These are phyloP conservation scores for Trichosporon coremiiforme DNA, from an alignment of 1,284 basidiomycete species.

Conservation along the genomic window DNA sequence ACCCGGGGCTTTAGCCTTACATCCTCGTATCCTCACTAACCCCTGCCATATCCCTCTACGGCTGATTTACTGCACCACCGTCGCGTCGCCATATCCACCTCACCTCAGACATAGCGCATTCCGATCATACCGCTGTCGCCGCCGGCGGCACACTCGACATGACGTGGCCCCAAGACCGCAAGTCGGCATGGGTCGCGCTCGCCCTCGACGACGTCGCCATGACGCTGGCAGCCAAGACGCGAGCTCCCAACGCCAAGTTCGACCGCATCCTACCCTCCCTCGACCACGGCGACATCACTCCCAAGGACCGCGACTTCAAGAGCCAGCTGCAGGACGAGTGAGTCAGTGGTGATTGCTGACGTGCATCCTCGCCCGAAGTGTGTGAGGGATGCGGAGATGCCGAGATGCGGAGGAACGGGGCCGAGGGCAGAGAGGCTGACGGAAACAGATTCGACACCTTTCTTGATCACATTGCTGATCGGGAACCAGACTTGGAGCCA, in stretches of 20 bases:
- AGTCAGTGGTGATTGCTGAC: neutral
- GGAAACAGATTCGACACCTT: neutral
- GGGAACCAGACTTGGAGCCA: neutral
- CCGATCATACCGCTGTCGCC: neutral
- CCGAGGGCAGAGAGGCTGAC: neutral
- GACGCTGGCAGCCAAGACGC: neutral
- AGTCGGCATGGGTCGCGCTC: conserved; percentile 5
- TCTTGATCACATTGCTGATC: neutral
- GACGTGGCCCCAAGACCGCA: neutral
- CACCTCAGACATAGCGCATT: neutral
- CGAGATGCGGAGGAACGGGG: too few species aligned
- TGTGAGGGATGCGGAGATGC: too few species aligned
- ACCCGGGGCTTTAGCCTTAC: too few species aligned
- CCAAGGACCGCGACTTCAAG: neutral
- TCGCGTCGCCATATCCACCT: neutral
- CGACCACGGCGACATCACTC: neutral
- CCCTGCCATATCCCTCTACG: neutral
- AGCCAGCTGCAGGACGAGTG: conserved; percentile 9
- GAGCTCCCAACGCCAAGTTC: neutral
- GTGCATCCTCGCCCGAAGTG: too few species aligned
- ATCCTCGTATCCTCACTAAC: neutral
- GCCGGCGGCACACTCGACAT: neutral
- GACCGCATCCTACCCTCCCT: neutral
- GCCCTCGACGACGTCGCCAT: conserved; percentile 12
- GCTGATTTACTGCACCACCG: neutral